Conservation (phyloP, 768 basidiomycete genomes). For the Psilocybe cyanescens region DNA sequence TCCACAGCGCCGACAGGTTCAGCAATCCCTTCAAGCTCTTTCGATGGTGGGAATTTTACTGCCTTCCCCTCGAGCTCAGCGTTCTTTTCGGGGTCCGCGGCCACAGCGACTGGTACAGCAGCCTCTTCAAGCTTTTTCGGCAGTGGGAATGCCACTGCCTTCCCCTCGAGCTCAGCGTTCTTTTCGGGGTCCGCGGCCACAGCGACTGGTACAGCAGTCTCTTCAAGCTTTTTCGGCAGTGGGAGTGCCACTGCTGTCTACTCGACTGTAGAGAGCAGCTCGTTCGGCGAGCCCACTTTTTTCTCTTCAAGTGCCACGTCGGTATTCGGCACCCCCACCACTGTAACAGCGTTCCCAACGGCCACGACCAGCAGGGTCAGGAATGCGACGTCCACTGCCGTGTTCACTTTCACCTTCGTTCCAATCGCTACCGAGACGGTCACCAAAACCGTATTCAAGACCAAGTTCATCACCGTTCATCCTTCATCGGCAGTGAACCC, state of each 20-base stretch:
- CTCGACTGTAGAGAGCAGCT: neutral
- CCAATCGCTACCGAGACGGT: neutral
- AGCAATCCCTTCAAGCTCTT: too few relatives aligned
- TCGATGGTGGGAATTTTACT: too few relatives aligned
- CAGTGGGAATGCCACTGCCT: neutral
- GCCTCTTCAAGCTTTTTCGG: too few relatives aligned
- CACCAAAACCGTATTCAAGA: neutral
- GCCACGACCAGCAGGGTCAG: neutral
- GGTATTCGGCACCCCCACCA: too few relatives aligned
- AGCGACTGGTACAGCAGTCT: too few relatives aligned
- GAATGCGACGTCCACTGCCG: neutral
- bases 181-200: too few relatives aligned
- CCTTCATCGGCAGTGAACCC: neutral
- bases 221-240: too few relatives aligned
- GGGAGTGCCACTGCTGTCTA: neutral
- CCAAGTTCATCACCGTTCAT: neutral
- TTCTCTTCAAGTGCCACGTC: too few relatives aligned
- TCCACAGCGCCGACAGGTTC: too few relatives aligned
- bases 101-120: too few relatives aligned
- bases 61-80: neutral
- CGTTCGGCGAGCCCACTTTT: too few relatives aligned
- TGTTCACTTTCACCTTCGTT: slow-evolving; percentile 1
- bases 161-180: neutral
- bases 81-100: neutral
- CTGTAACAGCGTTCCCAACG: too few relatives aligned